Percentiles rank a stretch among this genome's conserved stretches.
These are phyloP conservation scores for Vigna reflexopilosa DNA, from an alignment of 306 rosid species.

Conservation along the genomic window DNA sequence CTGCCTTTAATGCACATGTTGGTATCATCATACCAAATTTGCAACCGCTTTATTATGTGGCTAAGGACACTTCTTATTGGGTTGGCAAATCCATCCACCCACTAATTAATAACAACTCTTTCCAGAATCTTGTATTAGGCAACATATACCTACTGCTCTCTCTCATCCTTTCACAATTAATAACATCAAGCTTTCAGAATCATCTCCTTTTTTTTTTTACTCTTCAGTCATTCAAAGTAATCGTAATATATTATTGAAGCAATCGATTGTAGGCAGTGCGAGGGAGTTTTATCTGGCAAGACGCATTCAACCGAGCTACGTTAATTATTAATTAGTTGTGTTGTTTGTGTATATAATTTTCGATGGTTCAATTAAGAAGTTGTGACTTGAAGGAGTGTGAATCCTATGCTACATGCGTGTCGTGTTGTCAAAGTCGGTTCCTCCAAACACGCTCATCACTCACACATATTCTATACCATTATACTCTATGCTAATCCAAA, in stretches of 20 bases:
- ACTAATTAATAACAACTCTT: constrained; percentile 43
- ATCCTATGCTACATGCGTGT: constrained; percentile 39
- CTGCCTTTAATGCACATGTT: constrained; percentile 68
- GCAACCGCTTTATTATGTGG: constrained; percentile 54
- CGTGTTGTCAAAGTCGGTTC: constrained; percentile 49
- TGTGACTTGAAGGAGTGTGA: constrained; percentile 47
- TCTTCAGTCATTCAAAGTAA: background rate
- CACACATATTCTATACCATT: constrained; percentile 36
- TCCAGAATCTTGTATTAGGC: constrained; percentile 35
- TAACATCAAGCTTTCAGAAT: too few relatives aligned
- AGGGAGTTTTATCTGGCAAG: constrained; percentile 38
- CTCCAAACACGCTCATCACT: constrained; percentile 55
- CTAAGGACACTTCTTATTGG: constrained; percentile 49
- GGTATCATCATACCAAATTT: constrained; percentile 55
- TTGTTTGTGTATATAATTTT: background rate
- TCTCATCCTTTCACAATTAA: background rate
- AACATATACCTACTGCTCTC: background rate
- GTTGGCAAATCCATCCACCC: constrained; percentile 49
- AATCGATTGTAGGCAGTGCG: background rate
- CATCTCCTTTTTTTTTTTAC: background rate
- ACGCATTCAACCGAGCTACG: constrained; percentile 44
- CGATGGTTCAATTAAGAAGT: constrained; percentile 27
- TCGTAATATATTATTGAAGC: background rate
- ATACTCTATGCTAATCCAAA: background rate
- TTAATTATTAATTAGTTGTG: constrained; percentile 38